Conservation (phyloP, 805 yeast species). For the Teunomyces funiuensis region DNA sequence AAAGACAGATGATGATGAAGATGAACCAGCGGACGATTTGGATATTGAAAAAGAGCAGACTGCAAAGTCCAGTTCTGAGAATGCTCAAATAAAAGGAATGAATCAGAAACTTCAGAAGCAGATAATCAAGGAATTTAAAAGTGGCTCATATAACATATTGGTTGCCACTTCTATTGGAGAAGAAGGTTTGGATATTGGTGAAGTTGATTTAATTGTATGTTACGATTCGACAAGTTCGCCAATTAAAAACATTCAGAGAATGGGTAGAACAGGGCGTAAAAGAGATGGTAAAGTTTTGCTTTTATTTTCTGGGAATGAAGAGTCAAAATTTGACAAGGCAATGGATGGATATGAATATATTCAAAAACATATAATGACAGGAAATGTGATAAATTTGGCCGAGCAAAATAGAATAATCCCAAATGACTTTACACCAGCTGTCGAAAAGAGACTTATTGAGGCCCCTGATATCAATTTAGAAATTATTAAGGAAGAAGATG, state of each 20-base stretch:
- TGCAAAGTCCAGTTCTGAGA: slow-evolving; percentile 63
- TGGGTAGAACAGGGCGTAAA: slow-evolving; percentile 98
- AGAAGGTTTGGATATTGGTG: slow-evolving; percentile 98
- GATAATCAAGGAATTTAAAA: slow-evolving; percentile 68
- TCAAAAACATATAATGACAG: slow-evolving; percentile 63
- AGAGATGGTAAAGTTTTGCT: slow-evolving; percentile 81
- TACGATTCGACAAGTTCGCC: slow-evolving; percentile 94
- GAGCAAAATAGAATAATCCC: slow-evolving; percentile 73
- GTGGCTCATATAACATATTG: slow-evolving; percentile 71
- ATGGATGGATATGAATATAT: slow-evolving; percentile 79
- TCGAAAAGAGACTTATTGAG: slow-evolving; percentile 56
- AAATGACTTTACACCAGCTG: slow-evolving; percentile 48
- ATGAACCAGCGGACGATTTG: slow-evolving; percentile 22
- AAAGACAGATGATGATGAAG: slow-evolving; percentile 22
- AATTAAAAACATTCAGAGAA: slow-evolving; percentile 87
- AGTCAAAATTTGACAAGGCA: slow-evolving; percentile 75
- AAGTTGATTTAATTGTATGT: slow-evolving; percentile 90
- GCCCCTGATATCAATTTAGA: slow-evolving; percentile 71
- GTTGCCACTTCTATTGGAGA: slow-evolving; percentile 98
- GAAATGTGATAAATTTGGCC: slow-evolving; percentile 42
- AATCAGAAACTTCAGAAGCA: slow-evolving; percentile 84
- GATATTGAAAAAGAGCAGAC: neutral
- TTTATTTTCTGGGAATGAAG: slow-evolving; percentile 75
- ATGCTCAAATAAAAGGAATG: slow-evolving; percentile 84
- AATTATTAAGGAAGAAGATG: slow-evolving; percentile 54